These are phyloP conservation scores for Microthyrium microscopicum DNA, from an alignment of 2,329 filamentous ascomycete species.

Conservation along the genomic window DNA sequence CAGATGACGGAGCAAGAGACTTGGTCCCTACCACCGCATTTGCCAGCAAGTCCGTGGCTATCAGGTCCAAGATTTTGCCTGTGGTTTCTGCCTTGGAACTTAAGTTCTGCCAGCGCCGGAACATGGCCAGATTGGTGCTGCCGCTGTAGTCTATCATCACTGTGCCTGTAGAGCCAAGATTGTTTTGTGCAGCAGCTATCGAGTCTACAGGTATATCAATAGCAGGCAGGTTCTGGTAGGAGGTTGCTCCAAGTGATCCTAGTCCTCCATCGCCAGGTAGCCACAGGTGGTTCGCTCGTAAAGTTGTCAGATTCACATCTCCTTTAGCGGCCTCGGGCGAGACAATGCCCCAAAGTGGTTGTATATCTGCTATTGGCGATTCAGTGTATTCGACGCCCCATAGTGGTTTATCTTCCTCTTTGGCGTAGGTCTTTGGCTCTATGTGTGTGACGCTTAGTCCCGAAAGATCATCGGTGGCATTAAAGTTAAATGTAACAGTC, in stretches of 20 bases:
- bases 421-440: slow-evolving; percentile 20
- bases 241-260: slow-evolving; percentile 1
- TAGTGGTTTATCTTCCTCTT: slow-evolving; percentile 16
- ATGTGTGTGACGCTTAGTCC: slow-evolving; percentile 20
- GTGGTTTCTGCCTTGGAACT: slow-evolving; percentile 14
- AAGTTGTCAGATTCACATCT: slow-evolving; percentile 18
- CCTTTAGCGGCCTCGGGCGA: slow-evolving; percentile 14
- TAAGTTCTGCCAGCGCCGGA: slow-evolving; percentile 23
- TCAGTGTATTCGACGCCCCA: slow-evolving; percentile 23
- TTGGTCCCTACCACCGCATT: slow-evolving; percentile 26
- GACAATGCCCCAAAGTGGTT: slow-evolving; percentile 26
- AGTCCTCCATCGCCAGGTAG: slow-evolving; percentile 14
- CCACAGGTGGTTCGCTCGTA: slow-evolving; percentile 17
- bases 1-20: slow-evolving; percentile 5
- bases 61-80: slow-evolving; percentile 24
- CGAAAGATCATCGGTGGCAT: slow-evolving; percentile 23
- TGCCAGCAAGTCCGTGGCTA: slow-evolving; percentile 29
- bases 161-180: not conserved
- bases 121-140: slow-evolving; percentile 23
- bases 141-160: slow-evolving; percentile 20
- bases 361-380: slow-evolving; percentile 12
- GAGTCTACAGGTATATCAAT: slow-evolving; percentile 17
- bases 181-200: slow-evolving; percentile 12
- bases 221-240: slow-evolving; percentile 18
- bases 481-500: slow-evolving; percentile 26